Conservation (phyloP, 1,139 yeast genomes). For the Pichia terricola region DNA sequence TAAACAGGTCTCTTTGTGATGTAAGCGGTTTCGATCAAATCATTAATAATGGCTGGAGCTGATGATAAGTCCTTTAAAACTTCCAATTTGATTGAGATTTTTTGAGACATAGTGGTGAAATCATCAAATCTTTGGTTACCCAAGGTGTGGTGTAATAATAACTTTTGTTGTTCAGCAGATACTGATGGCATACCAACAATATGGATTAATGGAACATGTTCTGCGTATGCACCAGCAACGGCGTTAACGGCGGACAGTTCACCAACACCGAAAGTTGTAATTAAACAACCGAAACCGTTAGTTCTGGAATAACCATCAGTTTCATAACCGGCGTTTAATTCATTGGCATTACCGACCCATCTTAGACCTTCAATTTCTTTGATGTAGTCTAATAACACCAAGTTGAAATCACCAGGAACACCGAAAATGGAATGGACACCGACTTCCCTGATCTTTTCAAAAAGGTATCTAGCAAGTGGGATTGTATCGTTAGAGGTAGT, state of each 20-base stretch:
- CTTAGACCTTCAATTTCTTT: constrained; percentile 48
- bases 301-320: constrained; percentile 66
- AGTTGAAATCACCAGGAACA: constrained; percentile 74
- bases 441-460: constrained; percentile 52
- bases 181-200: constrained; percentile 52
- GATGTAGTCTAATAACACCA: constrained; percentile 55
- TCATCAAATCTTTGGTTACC: constrained; percentile 83
- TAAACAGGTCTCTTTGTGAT: constrained; percentile 75
- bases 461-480: constrained; percentile 51
- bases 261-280: constrained; percentile 65
- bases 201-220: constrained; percentile 48
- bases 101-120: constrained; percentile 64
- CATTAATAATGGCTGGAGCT: constrained; percentile 65
- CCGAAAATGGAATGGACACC: constrained; percentile 63
- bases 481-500: constrained; percentile 17
- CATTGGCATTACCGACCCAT: constrained; percentile 70
- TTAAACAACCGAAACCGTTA: constrained; percentile 47
- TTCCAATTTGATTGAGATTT: constrained; percentile 58
- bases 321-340: constrained; percentile 62
- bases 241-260: constrained; percentile 53
- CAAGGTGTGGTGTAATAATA: constrained; percentile 41
- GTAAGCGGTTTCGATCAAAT: constrained; percentile 65
- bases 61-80: constrained; percentile 50
- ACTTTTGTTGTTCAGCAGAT: constrained; percentile 55
- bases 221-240: constrained; percentile 51